phyloP scores from a whole-genome alignment of 331 rosid genomes.

The Quercus phellos region DNA sequence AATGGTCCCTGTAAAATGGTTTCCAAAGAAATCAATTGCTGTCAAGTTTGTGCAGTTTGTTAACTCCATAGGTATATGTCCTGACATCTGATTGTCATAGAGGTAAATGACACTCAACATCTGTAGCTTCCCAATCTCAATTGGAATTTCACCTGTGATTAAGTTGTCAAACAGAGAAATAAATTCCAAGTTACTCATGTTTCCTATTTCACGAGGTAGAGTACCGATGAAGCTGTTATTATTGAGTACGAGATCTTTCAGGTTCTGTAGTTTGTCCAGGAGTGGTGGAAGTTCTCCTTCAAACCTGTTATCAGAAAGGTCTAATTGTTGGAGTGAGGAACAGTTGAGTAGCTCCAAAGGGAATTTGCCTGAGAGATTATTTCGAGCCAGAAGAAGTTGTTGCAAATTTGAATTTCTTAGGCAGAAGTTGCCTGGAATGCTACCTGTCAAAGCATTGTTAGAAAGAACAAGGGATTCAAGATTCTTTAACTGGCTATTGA shows the following conservation, averaged over 20 bases:
- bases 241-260: slow-evolving; percentile 77
- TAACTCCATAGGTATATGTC: slow-evolving; percentile 69
- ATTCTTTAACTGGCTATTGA: slow-evolving; percentile 31
- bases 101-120: slow-evolving; percentile 57
- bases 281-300: slow-evolving; percentile 66
- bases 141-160: slow-evolving; percentile 63
- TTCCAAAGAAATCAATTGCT: slow-evolving; percentile 83
- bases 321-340: slow-evolving; percentile 71
- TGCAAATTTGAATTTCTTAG: slow-evolving; percentile 43
- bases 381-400: slow-evolving; percentile 69
- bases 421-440: slow-evolving; percentile 69
- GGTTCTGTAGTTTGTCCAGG: slow-evolving; percentile 48
- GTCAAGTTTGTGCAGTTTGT: slow-evolving; percentile 74
- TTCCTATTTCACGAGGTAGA: slow-evolving; percentile 74
- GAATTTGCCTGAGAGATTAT: slow-evolving; percentile 60
- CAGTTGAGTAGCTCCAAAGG: slow-evolving; percentile 68
- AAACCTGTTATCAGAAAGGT: slow-evolving; percentile 72
- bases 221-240: slow-evolving; percentile 76
- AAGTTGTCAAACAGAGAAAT: slow-evolving; percentile 55
- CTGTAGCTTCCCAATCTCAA: slow-evolving; percentile 72
- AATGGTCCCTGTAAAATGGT: slow-evolving; percentile 71
- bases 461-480: slow-evolving; percentile 63
- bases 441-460: slow-evolving; percentile 72
- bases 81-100: slow-evolving; percentile 85
- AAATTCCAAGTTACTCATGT: slow-evolving; percentile 49